Evolutionary conservation across 225 moss, liverwort and hornwort species (phyloP).

Genomic region (Anthoceros angustus): DNA sequence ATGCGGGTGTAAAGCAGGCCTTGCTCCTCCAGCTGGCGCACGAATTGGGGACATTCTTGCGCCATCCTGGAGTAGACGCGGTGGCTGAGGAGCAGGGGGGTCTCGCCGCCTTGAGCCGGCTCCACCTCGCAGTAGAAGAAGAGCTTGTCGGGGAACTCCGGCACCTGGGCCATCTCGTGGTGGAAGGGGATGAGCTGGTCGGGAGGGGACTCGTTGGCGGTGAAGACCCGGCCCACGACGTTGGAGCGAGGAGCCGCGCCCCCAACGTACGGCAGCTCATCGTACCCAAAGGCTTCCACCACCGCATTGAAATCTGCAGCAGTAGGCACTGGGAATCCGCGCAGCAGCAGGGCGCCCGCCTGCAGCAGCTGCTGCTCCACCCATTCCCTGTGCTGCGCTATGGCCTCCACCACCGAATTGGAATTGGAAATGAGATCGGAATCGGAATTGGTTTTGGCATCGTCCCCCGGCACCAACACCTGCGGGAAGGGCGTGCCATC

Average conservation of each 20-base stretch:
- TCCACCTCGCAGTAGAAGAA: constrained; percentile 91
- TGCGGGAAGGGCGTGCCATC: constrained; percentile 62
- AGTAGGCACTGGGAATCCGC: constrained; percentile 55
- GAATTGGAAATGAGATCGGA: constrained; percentile 13
- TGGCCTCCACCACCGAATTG: constrained; percentile 33
- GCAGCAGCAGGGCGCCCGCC: constrained; percentile 58
- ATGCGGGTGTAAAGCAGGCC: constrained; percentile 72
- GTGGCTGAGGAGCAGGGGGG: constrained; percentile 85
- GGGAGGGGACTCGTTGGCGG: constrained; percentile 92
- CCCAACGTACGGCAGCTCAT: constrained; percentile 83
- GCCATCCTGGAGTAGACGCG: constrained; percentile 65
- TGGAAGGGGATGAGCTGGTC: constrained; percentile 96
- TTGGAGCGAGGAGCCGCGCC: constrained; percentile 91
- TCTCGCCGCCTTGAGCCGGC: constrained; percentile 73
- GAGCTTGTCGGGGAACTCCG: constrained; percentile 63
- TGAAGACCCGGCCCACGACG: constrained; percentile 85
- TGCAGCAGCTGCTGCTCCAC: constrained; percentile 42
- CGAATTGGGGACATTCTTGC: constrained; percentile 80
- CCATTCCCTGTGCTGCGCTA: constrained; percentile 44
- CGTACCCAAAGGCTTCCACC: constrained; percentile 68
- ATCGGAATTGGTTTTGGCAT: constrained; percentile 7
- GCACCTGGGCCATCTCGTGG: constrained; percentile 99
- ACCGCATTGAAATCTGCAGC: constrained; percentile 73
- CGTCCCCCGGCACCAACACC: constrained; percentile 38
- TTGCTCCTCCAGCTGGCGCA: constrained; percentile 43